A percentile compares a stretch with the other conserved stretches of the same genome.
Conservation (phyloP, 2,329 filamentous ascomycete species). For the Cadophora gregata region DNA sequence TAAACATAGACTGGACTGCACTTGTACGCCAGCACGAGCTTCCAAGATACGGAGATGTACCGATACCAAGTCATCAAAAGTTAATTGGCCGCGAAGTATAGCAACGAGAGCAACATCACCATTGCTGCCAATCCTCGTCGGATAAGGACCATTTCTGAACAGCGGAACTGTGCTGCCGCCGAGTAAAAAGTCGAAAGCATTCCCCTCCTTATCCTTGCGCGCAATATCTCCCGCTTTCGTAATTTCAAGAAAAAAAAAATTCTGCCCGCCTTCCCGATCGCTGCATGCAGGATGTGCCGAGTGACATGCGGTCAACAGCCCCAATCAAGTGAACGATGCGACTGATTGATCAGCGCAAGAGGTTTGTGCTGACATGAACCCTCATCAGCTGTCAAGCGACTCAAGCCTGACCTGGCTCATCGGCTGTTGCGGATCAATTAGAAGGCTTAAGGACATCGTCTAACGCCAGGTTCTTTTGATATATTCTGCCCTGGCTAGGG, state of each 20-base stretch:
- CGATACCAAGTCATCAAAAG: not conserved
- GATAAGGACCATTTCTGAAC: slow-evolving; percentile 19
- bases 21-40: not conserved
- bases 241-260: slow-evolving; percentile 16
- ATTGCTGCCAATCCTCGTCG: not conserved
- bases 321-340: slow-evolving; percentile 23
- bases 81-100: not conserved
- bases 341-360: slow-evolving; percentile 25
- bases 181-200: not conserved
- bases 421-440: slow-evolving; percentile 28
- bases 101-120: not conserved
- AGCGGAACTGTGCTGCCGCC: slow-evolving; percentile 19
- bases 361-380: slow-evolving; percentile 21
- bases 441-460: not conserved
- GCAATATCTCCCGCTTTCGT: slow-evolving; percentile 25
- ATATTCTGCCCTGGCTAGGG: not conserved
- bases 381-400: slow-evolving; percentile 11
- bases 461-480: slow-evolving; percentile 13
- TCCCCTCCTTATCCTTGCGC: slow-evolving; percentile 14
- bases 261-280: slow-evolving; percentile 24
- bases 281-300: slow-evolving; percentile 20
- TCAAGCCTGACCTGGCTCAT: slow-evolving; percentile 25
- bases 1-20: slow-evolving; percentile 11
- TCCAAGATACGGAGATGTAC: not conserved
- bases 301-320: slow-evolving; percentile 24